Evolutionary conservation across 306 rosid species (phyloP).

Genomic region (Inga laurina): DNA sequence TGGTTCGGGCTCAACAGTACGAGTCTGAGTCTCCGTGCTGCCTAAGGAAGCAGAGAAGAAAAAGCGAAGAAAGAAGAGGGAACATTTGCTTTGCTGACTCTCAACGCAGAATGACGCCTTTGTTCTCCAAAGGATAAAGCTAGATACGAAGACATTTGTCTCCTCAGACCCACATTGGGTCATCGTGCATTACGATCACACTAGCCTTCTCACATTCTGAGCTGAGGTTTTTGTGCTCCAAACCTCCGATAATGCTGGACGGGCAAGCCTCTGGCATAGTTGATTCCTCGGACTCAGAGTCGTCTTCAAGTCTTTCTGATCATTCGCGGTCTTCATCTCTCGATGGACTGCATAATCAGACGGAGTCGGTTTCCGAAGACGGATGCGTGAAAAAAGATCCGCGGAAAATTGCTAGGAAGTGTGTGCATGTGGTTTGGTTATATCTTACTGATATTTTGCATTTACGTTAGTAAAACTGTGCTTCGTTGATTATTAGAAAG

Average conservation of each 20-base stretch:
- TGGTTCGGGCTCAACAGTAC: not conserved
- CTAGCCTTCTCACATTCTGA: not conserved
- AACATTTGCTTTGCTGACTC: not conserved
- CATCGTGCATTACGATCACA: not conserved
- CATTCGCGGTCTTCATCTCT: not conserved
- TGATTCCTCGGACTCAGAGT: conserved; percentile 7
- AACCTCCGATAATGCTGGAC: conserved; percentile 38
- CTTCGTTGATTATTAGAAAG: conserved; percentile 23
- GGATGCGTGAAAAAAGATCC: conserved; percentile 57
- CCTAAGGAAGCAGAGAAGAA: not conserved
- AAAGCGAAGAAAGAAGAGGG: not conserved
- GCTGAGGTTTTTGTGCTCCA: not conserved
- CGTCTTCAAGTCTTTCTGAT: conserved; percentile 17
- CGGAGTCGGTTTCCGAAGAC: conserved; percentile 29
- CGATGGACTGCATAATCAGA: conserved; percentile 25
- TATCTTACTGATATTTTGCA: conserved; percentile 21
- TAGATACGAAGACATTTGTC: not conserved
- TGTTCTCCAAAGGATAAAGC: not conserved
- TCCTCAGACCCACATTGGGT: not conserved
- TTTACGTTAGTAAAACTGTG: not conserved
- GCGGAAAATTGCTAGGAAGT: conserved; percentile 64
- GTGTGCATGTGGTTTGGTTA: conserved; percentile 29
- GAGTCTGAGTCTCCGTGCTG: not conserved
- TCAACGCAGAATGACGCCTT: not conserved
- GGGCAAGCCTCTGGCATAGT: conserved; percentile 31